Conservation (phyloP, 352 stramenopile genomes). For the Globisporangium abappressorium region DNA sequence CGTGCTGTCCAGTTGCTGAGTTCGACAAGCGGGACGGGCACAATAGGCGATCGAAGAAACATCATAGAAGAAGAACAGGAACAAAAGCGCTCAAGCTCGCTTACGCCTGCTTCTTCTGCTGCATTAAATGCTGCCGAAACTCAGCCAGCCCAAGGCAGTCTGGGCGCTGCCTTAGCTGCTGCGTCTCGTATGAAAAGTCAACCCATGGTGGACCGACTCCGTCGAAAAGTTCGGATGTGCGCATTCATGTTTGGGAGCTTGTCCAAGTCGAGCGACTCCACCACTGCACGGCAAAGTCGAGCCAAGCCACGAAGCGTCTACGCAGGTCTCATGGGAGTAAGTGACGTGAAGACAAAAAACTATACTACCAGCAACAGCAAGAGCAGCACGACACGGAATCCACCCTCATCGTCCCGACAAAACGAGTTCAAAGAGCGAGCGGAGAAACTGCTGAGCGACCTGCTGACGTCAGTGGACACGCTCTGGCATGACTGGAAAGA, state of each 20-base stretch:
- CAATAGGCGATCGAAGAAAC: not conserved
- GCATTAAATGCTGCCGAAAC: not conserved
- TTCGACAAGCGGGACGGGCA: not conserved
- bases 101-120: not conserved
- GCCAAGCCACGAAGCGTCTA: not conserved
- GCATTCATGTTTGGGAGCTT: constrained; percentile 25
- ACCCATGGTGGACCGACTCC: constrained; percentile 29
- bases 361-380: not conserved
- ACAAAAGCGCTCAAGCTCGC: not conserved
- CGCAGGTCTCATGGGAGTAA: not conserved
- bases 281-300: not conserved
- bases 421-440: not conserved
- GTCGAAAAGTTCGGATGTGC: constrained; percentile 33
- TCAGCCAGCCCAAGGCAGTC: not conserved
- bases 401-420: not conserved
- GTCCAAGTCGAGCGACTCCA: not conserved
- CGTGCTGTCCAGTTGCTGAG: constrained; percentile 8
- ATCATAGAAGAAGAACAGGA: not conserved
- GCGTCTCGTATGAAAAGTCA: not conserved
- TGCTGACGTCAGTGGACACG: constrained; percentile 23
- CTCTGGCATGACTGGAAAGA: constrained; percentile 56
- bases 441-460: not conserved
- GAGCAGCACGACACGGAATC: not conserved
- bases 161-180: not conserved
- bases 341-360: not conserved